Percentiles rank a stretch among this genome's conserved stretches.
phyloP scores from a whole-genome alignment of 148 eudicot species.

The Amaranthus hypochondriacus region DNA sequence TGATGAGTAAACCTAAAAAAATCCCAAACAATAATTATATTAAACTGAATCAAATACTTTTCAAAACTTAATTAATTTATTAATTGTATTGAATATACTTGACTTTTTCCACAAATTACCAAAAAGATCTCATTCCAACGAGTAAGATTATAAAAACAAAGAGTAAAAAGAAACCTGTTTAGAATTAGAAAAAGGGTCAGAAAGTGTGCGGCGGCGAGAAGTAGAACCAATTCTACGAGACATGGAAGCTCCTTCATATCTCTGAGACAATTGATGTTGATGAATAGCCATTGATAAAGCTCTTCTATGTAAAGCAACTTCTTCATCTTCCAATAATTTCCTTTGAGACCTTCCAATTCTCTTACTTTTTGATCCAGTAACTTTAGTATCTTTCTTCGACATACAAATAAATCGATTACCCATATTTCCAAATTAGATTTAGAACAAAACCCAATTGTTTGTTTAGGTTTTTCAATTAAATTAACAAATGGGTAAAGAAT shows the following conservation, averaged over 20 bases:
- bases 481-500: not conserved
- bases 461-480: not conserved
- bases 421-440: constrained; percentile 33
- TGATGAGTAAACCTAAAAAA: constrained; percentile 7
- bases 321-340: constrained; percentile 63
- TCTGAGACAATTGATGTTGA: constrained; percentile 81
- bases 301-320: constrained; percentile 67
- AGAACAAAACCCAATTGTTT: not conserved
- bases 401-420: constrained; percentile 67
- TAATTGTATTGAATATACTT: not conserved
- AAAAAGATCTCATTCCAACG: not conserved
- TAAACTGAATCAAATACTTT: constrained; percentile 11
- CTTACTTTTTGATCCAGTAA: constrained; percentile 43
- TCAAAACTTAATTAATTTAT: not conserved
- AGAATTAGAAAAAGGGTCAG: constrained; percentile 45
- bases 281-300: constrained; percentile 90
- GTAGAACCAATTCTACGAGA: constrained; percentile 66
- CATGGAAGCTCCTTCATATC: constrained; percentile 75
- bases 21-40: not conserved
- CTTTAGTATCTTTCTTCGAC: constrained; percentile 57
- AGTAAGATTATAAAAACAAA: not conserved
- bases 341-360: constrained; percentile 57
- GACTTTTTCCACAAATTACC: constrained; percentile 11
- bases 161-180: constrained; percentile 41
- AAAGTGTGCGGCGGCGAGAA: constrained; percentile 61